Evolutionary conservation across 2,329 filamentous ascomycete genomes (phyloP), one percentile per base, ranked within the genome.

Genomic region (Trichoderma pleuroti): DNA sequence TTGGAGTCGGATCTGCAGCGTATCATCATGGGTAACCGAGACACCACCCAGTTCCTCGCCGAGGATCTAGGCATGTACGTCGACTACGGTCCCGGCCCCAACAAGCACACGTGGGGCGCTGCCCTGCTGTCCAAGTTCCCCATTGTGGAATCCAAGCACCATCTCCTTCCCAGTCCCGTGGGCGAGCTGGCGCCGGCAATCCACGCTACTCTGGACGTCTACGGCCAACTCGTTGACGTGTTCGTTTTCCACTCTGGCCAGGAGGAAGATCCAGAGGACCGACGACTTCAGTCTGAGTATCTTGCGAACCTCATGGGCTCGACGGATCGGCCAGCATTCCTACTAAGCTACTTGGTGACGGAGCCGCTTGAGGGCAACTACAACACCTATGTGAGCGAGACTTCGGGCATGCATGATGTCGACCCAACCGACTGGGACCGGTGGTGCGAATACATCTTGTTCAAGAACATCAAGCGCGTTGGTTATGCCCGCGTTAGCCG

Each of bases 1-100:
- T 87, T 99, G 0, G 96, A 99, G 81, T 92, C 92, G 0, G 96
- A 99, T 79, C 87, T 93, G 42, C 96, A 99, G 83, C 93, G 95
- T 75, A 97, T 99, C 82, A 99, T 99, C 84, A 99, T 98, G 96
- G 96, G 96, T 77, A 99, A 98, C 83, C 92, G 96, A 74, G 96
- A 99, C 79, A 92, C 93, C 10, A 98, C 96, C 1, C 96, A 98
- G 79, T 97, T 93, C 82, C 87, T 99, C 10, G 94, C 96, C 24
- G 95, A 98, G 80, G 94, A 99, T 75, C 87, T 99, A 12, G 96
- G 96, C 76, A 99, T 99, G 96, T 99, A 98, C 78, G 94, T 97
- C 63, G 96, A 99, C 83, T 98, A 94, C 77, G 96, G 96, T 69
- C 96, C 96, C 34, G 96, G 96, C 2, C 96, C 96, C 8, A 97